Evolutionary conservation across 1,284 basidiomycete genomes (phyloP).

Genomic region (Erythrobasidium hasegawianum): DNA sequence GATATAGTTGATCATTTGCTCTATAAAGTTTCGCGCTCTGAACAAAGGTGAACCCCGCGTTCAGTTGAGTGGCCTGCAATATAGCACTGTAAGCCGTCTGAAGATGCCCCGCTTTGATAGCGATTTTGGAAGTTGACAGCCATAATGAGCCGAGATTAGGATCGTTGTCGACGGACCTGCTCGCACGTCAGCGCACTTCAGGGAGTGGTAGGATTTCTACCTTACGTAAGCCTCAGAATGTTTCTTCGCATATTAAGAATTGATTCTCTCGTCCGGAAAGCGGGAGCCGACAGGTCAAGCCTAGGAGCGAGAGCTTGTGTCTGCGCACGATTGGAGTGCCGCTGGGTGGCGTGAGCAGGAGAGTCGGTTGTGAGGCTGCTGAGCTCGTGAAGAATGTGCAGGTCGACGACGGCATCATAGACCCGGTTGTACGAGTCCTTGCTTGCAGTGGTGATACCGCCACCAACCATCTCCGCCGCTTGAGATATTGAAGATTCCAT

Average conservation of each 20-base stretch:
- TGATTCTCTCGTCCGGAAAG: constrained; percentile 87
- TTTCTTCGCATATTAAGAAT: constrained; percentile 85
- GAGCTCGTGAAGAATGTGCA: constrained; percentile 86
- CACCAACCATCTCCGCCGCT: constrained; percentile 74
- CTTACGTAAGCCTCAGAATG: constrained; percentile 71
- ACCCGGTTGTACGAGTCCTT: constrained; percentile 74
- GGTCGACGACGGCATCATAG: constrained; percentile 79
- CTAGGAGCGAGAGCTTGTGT: constrained; percentile 49
- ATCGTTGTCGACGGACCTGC: constrained; percentile 34
- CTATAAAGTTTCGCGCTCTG: constrained; percentile 86
- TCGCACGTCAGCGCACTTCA: constrained; percentile 9
- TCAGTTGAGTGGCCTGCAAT: constrained; percentile 77
- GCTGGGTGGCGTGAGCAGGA: background rate
- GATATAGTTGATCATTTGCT: constrained; percentile 73
- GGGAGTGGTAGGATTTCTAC: constrained; percentile 22
- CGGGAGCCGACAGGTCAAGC: constrained; percentile 74
- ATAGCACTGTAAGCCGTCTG: constrained; percentile 97
- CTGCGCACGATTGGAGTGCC: background rate
- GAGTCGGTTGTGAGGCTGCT: constrained; percentile 54
- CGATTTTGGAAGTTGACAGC: constrained; percentile 90
- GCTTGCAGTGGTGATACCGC: constrained; percentile 74
- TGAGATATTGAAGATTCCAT: constrained; percentile 58
- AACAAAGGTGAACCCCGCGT: constrained; percentile 76
- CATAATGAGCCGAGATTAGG: constrained; percentile 75
- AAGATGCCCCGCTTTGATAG: constrained; percentile 87